These are phyloP conservation scores for Rhodotorula sphaerocarpa DNA, from an alignment of 768 basidiomycete species.

Conservation along the genomic window DNA sequence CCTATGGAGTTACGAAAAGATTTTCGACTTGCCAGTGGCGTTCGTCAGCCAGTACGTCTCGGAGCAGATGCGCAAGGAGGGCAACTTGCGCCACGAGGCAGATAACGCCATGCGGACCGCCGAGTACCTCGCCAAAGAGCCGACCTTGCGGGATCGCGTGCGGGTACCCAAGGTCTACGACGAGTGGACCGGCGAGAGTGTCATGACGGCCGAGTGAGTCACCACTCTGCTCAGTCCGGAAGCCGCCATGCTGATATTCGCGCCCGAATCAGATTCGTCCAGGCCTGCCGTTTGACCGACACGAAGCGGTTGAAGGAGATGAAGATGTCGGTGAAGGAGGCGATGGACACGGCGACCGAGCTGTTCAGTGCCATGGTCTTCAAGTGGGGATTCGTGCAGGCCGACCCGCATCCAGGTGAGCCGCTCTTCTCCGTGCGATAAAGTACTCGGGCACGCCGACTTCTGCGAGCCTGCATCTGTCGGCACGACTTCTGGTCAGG, in stretches of 20 bases:
- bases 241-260: background rate
- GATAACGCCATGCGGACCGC: slow-evolving; percentile 65
- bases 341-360: slow-evolving; percentile 81
- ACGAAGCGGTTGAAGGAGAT: slow-evolving; percentile 41
- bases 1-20: slow-evolving; percentile 47
- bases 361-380: slow-evolving; percentile 83
- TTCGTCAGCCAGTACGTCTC: slow-evolving; percentile 56
- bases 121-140: slow-evolving; percentile 60
- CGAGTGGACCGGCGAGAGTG: slow-evolving; percentile 62
- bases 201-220: slow-evolving; percentile 69
- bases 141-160: slow-evolving; percentile 60
- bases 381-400: slow-evolving; percentile 76
- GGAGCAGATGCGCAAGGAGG: slow-evolving; percentile 62
- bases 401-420: slow-evolving; percentile 51
- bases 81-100: slow-evolving; percentile 74
- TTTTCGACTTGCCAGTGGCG: slow-evolving; percentile 78
- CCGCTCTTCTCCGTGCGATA: too few relatives aligned
- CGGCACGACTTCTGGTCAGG: too few relatives aligned
- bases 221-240: background rate
- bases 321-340: slow-evolving; percentile 43
- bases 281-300: slow-evolving; percentile 44
- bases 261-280: slow-evolving; percentile 1
- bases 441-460: too few relatives aligned
- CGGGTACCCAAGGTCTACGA: slow-evolving; percentile 70
- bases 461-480: too few relatives aligned